Evolutionary conservation across 352 stramenopile species (phyloP), one percentile per base, ranked within the genome.

Genomic region (Phytopythium delawarense): DNA sequence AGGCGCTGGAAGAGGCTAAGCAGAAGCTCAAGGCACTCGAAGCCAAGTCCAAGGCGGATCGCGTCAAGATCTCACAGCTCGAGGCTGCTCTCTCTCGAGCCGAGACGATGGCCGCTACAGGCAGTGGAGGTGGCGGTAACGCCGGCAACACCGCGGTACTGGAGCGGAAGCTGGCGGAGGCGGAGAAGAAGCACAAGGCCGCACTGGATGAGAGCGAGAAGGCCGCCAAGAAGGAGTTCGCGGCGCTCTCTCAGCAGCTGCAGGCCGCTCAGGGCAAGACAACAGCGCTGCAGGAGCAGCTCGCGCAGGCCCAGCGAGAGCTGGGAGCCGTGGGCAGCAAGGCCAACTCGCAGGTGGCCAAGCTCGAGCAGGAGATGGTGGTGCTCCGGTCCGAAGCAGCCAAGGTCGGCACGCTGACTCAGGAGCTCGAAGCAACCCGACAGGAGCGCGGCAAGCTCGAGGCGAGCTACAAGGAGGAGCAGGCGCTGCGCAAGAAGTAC

Each of bases 401-500:
- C 0, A 64, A 86, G n/a, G 80, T 81, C 1, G 66, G 73, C 6
- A 45, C 72, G n/a, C 71, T 93, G n/a, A 62, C 64, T 2, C 66
- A 66, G 11, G 81, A 90, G 30, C 67, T 94, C 8, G 60, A 56
- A 7, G 57, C 59, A 23, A 64, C 70, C 6, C 74, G 75, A 48
- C 25, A 61, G 7, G 62, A 84, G 57, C 67, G 79, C 21, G 56
- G 49, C 21, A 87, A 82, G 28, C 75, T 95, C 23, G 84, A 94
- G 50, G 70, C 66, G 35, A 91, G 82, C 62, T 96, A 96, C 71
- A 84, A 79, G 23, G 88, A 96, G 59, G 90, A 98, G 63, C 86
- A 97, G 64, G 65, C 78, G 25, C 76, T 98, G 60, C 86, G 92
- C 23, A 98, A 98, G 76, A 98, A 97, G 64, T 98, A 98, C 67